Evolutionary conservation across 2,329 filamentous ascomycete genomes (phyloP), one percentile per base, ranked within the genome.

Genomic region (Madurella mycetomatis): DNA sequence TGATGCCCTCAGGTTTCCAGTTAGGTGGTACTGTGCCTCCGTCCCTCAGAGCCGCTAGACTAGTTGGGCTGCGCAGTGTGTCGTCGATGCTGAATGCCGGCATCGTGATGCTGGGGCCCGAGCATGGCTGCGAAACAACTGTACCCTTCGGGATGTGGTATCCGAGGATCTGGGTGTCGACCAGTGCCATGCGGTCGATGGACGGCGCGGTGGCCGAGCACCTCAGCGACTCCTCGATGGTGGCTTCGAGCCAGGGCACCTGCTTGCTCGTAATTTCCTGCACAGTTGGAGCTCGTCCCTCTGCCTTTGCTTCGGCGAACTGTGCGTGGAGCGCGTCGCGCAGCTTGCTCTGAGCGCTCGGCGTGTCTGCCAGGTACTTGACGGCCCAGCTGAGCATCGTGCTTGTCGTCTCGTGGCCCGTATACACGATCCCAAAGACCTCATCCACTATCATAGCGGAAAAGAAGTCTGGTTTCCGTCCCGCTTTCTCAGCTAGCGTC

Each of bases 201-300:
- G 70, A 56, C 1, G 67, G 62, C 5, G 64, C 61, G 1, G 69
- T 64, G 12, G 64, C 62, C 5, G 64, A 62, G n/a, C 58, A 63
- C 1, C 73, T 67, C 2, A 73, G 56, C 0, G 66, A 63, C 55
- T 75, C 72, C 53, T 72, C 69, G 32, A 73, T 59, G 7, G 68
- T 63, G 9, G 71, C 71, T 17, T 74, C 71, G 11, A 74, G 61
- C 55, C 70, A 73, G 1, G 69, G 68, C 1, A 71, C 54, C 3
- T 63, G 59, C 1, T 60, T 50, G 2, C 44, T 44, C 0, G 59
- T 58, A 13, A 73, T 65, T 56, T 73, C 71, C 1, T 58, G 41
- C 25, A 64, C 60, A 0, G 62, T 65, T 4, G 70, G 71, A 18
- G 51, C 55, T 4, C 70, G 66, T 3, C 49, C 45, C 2, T 62